Evolutionary conservation across 352 stramenopile species (phyloP), one percentile per base, ranked within the genome.

Genomic region (Thalassiosira oceanica): DNA sequence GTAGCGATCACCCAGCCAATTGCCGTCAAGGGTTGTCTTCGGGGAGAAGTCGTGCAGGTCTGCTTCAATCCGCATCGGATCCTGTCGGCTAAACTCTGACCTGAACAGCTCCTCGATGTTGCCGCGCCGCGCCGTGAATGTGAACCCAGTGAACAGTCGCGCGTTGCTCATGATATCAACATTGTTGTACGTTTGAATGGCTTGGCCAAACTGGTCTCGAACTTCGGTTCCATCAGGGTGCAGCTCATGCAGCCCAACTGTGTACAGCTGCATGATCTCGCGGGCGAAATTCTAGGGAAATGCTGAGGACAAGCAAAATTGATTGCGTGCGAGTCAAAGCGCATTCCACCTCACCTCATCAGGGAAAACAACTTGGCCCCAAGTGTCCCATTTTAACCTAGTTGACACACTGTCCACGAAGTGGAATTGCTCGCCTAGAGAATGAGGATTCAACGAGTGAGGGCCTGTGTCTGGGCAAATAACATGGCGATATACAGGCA

Each of bases 141-240:
- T 13, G 31, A 84, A 84, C 4, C 77, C 77, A 20, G 77, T 84
- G 58, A 77, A 86, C 23, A 54, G 29, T n/a, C 77, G 48, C 1
- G 74, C 68, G 35, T 73, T 72, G 20, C 27, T 31, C 21, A 81
- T 18, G 53, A 89, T 84, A 43, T 89, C 81, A n/a, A 78, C 56
- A 43, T 79, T 84, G 5, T 16, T 44, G 48, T 87, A 89, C 0
- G 64, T 79, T 27, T 18, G 18, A 3, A 81, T 55, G 28, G 41
- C 27, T 15, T 64, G 42, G 2, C 58, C 63, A 41, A 67, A 50
- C 2, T 50, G 20, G 37, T 86, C 69, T 13, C 74, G 35, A 7
- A 66, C 56, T 16, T 48, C 5, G 10, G 73, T 86, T 10, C 83
- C 83, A 75, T 89, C 69, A 24, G 42, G 37, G 43, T 83, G 68